Evolutionary conservation across 2,329 filamentous ascomycete genomes (phyloP).

Genomic region (Scedosporium boydii): DNA sequence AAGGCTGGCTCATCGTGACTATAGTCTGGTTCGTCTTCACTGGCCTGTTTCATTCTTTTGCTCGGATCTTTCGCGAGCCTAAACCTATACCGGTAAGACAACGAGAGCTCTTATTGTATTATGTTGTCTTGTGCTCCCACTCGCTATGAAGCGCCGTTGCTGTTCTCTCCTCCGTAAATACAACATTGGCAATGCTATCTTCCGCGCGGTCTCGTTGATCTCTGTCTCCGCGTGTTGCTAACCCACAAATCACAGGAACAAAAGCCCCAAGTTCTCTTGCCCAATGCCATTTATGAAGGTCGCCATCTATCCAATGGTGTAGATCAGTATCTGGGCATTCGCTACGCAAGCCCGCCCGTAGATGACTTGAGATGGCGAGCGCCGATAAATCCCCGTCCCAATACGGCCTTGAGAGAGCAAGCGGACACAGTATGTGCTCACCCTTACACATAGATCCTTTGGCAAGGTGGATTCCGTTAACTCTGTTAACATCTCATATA

Average conservation of each 20-base stretch:
- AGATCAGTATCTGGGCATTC: conserved; percentile 36
- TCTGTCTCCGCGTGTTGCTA: neutral
- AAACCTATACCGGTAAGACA: neutral
- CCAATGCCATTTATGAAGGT: conserved; percentile 35
- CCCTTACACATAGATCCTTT: neutral
- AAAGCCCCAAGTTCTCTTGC: conserved; percentile 24
- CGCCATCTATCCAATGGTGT: conserved; percentile 26
- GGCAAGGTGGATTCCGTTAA: neutral
- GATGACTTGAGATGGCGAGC: conserved; percentile 40
- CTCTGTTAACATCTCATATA: neutral
- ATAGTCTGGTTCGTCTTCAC: neutral
- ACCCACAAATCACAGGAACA: neutral
- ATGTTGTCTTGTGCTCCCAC: neutral
- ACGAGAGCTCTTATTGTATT: neutral
- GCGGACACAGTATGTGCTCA: conserved; percentile 22
- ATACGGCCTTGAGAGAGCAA: conserved; percentile 20
- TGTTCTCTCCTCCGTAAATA: neutral
- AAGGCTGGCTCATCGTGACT: neutral
- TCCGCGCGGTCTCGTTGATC: neutral
- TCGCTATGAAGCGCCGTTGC: neutral
- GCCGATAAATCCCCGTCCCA: conserved; percentile 31
- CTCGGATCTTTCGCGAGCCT: neutral
- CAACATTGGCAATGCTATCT: neutral
- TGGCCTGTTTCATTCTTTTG: neutral
- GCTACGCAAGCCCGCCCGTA: conserved; percentile 42